Conservation (phyloP, 768 basidiomycete species). For the Russula ochroleuca region DNA sequence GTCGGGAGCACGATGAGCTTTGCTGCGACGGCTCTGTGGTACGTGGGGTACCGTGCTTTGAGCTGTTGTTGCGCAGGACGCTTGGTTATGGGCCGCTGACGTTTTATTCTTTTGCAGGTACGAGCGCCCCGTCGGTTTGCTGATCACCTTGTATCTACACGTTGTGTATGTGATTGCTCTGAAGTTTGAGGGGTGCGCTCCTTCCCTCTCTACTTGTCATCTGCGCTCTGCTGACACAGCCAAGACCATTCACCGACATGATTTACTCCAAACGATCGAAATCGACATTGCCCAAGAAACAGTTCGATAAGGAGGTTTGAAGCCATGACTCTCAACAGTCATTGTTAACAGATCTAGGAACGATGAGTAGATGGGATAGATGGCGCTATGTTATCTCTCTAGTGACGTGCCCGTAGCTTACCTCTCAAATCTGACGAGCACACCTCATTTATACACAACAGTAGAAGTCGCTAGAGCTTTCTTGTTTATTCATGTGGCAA, state of each 20-base stretch:
- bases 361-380: too few relatives aligned
- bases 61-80: too few relatives aligned
- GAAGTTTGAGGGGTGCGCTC: conserved; percentile 78
- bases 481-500: not conserved
- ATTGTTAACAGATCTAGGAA: too few relatives aligned
- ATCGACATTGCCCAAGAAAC: conserved; percentile 11
- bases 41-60: conserved; percentile 30
- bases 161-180: conserved; percentile 81
- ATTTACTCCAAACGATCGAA: conserved; percentile 61
- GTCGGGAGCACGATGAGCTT: conserved; percentile 92
- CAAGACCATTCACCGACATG: conserved; percentile 69
- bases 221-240: conserved; percentile 33
- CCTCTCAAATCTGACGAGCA: too few relatives aligned
- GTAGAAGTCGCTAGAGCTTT: not conserved
- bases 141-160: conserved; percentile 78
- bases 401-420: too few relatives aligned
- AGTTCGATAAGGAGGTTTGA: conserved; percentile 33
- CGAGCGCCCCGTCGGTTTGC: conserved; percentile 77
- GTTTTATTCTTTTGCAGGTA: conserved; percentile 48
- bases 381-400: too few relatives aligned
- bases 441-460: too few relatives aligned
- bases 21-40: conserved; percentile 83
- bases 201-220: not conserved
- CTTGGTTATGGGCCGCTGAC: not conserved
- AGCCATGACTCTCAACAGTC: conserved; percentile 23